A percentile compares a stretch with the other conserved stretches of the same genome.
These are phyloP conservation scores for Tilletiaria anomala DNA, from an alignment of 1,284 basidiomycete species.

Conservation along the genomic window DNA sequence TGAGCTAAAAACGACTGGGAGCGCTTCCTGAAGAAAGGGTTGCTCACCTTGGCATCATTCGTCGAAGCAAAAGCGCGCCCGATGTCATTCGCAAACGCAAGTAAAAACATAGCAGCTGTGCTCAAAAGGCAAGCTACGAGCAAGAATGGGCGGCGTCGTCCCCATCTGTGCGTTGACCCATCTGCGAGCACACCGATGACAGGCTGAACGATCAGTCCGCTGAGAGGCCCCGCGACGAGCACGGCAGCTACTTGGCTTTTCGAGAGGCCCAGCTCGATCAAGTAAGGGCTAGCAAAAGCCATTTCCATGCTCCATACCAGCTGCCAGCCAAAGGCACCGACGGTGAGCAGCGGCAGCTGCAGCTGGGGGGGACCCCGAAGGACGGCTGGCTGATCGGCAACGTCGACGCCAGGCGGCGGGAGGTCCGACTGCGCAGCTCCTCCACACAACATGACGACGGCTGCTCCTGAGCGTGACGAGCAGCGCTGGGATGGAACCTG, in stretches of 20 bases:
- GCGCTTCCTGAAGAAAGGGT: not conserved
- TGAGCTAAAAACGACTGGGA: not conserved
- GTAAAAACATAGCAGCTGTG: conserved; percentile 27
- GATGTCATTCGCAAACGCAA: conserved; percentile 35
- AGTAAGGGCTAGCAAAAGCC: conserved; percentile 30
- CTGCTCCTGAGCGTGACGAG: no score
- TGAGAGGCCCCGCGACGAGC: conserved; percentile 29
- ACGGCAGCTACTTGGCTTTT: conserved; percentile 28
- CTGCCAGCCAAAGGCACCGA: conserved; percentile 28
- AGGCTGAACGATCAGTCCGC: conserved; percentile 40
- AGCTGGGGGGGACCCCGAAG: conserved; percentile 1
- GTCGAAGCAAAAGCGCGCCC: conserved; percentile 7
- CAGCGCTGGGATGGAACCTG: no score
- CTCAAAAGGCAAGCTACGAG: conserved; percentile 26
- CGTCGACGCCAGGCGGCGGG: no score
- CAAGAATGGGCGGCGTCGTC: conserved; percentile 39
- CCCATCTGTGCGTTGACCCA: conserved; percentile 34
- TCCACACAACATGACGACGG: no score
- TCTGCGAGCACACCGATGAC: conserved; percentile 30
- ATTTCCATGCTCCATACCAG: conserved; percentile 36
- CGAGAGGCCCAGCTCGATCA: conserved; percentile 27
- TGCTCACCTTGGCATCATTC: conserved; percentile 1
- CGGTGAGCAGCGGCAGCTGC: conserved; percentile 16
- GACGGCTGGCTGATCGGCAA: no score
- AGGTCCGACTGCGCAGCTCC: no score